Evolutionary conservation across 805 yeast genomes (phyloP), one percentile per base, ranked within the genome.

Genomic region (Wickerhamomyces tratensis): DNA sequence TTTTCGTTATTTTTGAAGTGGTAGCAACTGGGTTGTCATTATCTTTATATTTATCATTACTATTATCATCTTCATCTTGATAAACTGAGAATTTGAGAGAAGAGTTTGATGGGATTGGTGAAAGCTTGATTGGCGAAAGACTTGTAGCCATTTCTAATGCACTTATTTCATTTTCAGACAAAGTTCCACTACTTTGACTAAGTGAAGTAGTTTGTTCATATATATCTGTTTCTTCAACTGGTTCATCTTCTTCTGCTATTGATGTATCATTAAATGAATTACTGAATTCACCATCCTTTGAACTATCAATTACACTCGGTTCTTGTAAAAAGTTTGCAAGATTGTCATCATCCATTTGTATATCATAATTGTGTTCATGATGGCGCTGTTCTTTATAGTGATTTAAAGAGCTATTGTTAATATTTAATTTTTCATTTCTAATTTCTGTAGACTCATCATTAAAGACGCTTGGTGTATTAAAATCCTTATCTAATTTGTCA

Each of bases 41-140:
- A 27, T 27, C 51, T 13, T 25, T 26, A 12, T 35, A 35, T 35
- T 36, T 40, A 30, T 35, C 12, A 38, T 9, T 25, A 14, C 20
- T 25, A 7, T 13, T 33, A 6, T 9, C 12, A n/a, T 38, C 26
- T 6, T 36, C 31, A 40, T 30, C 59, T 38, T 49, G 50, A 37
- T 47, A 56, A 1, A 56, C 61, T 1, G 41, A 37, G 38, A 56
- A 49, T 34, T 38, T 44, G 1, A 34, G 29, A 31, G 41, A 41
- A 6, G 35, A 25, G 15, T 29, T 35, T 4, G 41, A 43, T 5
- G 41, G 13, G 25, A 40, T 41, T 35, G 57, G 49, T 2, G 50
- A 41, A 10, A 53, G 34, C 29, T 44, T 50, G 20, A 56, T 52
- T 25, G 58, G 59, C 2, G 58, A 53, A 30, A 54, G 41, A 36